Percentiles rank a stretch among this genome's conserved stretches.
These are phyloP conservation scores for Bruguiera gymnorhiza DNA, from an alignment of 345 rosid genomes.

Conservation along the genomic window DNA sequence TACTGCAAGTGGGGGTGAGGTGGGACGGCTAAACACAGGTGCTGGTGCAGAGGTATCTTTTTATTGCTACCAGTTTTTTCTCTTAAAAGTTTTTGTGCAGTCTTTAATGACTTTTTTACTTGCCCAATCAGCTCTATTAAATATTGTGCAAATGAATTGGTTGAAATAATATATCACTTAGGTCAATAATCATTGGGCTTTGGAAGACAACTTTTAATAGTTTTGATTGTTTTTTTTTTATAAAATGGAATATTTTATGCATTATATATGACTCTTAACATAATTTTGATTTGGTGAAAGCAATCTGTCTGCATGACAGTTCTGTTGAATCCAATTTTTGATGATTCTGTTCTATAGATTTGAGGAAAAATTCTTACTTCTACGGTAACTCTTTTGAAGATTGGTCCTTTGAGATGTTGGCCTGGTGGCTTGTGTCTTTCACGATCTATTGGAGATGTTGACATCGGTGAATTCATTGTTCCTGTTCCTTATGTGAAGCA, in stretches of 20 bases:
- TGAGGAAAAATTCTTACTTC: constrained; percentile 21
- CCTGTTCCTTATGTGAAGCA: constrained; percentile 99
- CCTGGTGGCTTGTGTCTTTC: constrained; percentile 99
- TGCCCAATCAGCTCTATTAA: neutral
- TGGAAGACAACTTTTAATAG: neutral
- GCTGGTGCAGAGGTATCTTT: constrained; percentile 90
- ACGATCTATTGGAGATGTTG: constrained; percentile 95
- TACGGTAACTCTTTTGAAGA: constrained; percentile 39
- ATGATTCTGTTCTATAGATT: neutral
- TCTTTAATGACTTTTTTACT: neutral
- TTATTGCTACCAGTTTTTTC: constrained; percentile 8
- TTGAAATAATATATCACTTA: neutral
- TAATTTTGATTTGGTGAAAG: neutral
- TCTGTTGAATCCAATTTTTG: neutral
- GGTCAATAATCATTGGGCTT: neutral
- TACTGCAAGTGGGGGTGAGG: constrained; percentile 98
- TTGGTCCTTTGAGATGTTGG: constrained; percentile 99
- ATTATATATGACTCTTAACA: neutral
- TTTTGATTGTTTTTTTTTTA: neutral
- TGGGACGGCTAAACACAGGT: constrained; percentile 92
- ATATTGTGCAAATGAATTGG: no score
- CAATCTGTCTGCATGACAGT: neutral
- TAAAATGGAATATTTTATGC: neutral
- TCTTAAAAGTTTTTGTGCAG: neutral
- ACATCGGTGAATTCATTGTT: constrained; percentile 93